These are phyloP conservation scores for Aristolochia californica DNA, from an alignment of 164 flowering plant genomes.

Conservation along the genomic window DNA sequence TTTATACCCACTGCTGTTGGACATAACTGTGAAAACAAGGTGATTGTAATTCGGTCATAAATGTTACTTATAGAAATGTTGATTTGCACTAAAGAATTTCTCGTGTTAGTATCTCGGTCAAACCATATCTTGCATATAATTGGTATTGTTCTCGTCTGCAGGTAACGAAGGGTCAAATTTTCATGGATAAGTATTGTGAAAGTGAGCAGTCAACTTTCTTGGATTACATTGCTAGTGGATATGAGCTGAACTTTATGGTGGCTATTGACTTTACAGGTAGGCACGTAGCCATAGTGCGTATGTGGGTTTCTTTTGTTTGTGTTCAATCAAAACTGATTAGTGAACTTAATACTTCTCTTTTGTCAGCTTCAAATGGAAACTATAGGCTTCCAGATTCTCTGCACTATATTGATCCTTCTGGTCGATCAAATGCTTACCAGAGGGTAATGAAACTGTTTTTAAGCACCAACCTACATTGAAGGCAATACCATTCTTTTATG, in stretches of 20 bases:
- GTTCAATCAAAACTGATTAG: not conserved
- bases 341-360: not conserved
- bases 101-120: too few relatives aligned
- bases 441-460: constrained; percentile 39
- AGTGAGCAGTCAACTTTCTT: constrained; percentile 56
- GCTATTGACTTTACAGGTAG: constrained; percentile 95
- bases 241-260: constrained; percentile 89
- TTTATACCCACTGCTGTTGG: constrained; percentile 43
- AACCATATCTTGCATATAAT: too few relatives aligned
- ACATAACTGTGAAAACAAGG: constrained; percentile 50
- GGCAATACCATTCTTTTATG: not conserved
- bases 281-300: not conserved
- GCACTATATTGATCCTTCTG: constrained; percentile 80
- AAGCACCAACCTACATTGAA: not conserved
- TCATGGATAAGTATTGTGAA: constrained; percentile 57
- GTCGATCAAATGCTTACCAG: constrained; percentile 77
- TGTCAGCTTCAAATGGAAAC: constrained; percentile 83
- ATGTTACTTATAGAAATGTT: too few relatives aligned
- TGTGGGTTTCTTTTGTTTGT: not conserved
- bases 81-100: too few relatives aligned
- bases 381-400: constrained; percentile 59
- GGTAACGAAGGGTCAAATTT: constrained; percentile 70
- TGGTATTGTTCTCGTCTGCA: constrained; percentile 7
- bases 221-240: constrained; percentile 87
- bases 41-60: too few relatives aligned